These are phyloP conservation scores for Dothistroma septosporum DNA, from an alignment of 2,329 filamentous ascomycete genomes.

Conservation along the genomic window DNA sequence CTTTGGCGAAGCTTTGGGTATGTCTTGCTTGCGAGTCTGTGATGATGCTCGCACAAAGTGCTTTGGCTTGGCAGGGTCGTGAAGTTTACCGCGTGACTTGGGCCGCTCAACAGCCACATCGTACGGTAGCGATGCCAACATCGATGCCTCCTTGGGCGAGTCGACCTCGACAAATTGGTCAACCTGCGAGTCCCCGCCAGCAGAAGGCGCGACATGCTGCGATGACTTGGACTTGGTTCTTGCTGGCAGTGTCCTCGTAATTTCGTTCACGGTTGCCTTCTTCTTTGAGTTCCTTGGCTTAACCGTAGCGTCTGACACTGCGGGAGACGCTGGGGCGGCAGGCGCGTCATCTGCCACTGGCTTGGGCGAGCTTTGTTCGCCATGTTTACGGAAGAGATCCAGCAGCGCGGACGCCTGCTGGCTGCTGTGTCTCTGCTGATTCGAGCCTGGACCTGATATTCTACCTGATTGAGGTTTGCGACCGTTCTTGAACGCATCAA, in stretches of 20 bases:
- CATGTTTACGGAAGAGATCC: constrained; percentile 41
- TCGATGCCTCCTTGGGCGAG: not conserved
- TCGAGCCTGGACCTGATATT: constrained; percentile 5
- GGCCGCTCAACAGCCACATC: constrained; percentile 16
- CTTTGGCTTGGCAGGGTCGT: constrained; percentile 23
- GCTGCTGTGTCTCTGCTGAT: constrained; percentile 27
- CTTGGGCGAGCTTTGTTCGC: constrained; percentile 4
- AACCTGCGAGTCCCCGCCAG: not conserved
- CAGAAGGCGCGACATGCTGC: not conserved
- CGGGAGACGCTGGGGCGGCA: constrained; percentile 17
- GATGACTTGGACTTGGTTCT: constrained; percentile 1
- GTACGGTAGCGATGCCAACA: constrained; percentile 2
- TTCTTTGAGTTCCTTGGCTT: constrained; percentile 15
- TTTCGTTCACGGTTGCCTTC: constrained; percentile 30
- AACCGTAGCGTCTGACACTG: constrained; percentile 20
- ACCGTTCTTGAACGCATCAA: constrained; percentile 54
- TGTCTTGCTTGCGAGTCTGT: constrained; percentile 12
- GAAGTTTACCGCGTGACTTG: constrained; percentile 21
- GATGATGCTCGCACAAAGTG: constrained; percentile 11
- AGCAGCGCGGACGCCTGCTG: constrained; percentile 46
- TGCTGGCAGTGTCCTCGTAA: constrained; percentile 32
- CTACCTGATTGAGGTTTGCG: constrained; percentile 15
- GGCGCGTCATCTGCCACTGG: constrained; percentile 6
- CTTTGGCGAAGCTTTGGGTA: constrained; percentile 17
- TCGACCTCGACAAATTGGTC: not conserved